Evolutionary conservation across 495 filamentous ascomycete species (phyloP).

Genomic region (Hamigera avellanea): DNA sequence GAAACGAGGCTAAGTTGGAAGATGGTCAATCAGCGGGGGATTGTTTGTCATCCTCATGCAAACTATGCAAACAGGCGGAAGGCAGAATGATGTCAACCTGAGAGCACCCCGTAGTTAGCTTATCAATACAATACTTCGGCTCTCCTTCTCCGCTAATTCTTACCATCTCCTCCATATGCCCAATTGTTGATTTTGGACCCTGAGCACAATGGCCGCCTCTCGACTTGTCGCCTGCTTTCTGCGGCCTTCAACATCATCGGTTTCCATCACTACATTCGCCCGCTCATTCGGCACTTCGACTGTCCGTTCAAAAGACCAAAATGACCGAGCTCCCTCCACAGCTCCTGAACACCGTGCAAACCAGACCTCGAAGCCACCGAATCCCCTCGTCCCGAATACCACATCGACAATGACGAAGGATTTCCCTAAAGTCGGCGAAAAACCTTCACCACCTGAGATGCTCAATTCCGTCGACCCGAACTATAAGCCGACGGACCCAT

Average conservation of each 20-base stretch:
- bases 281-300: constrained; percentile 27
- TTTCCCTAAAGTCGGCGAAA: constrained; percentile 45
- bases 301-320: constrained; percentile 20
- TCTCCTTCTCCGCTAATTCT: neutral
- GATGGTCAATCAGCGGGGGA: too few relatives aligned
- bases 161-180: too few relatives aligned
- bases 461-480: constrained; percentile 43
- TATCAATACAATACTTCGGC: constrained; percentile 3
- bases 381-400: constrained; percentile 51
- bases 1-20: too few relatives aligned
- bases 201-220: constrained; percentile 25
- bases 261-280: constrained; percentile 11
- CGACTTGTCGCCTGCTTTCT: constrained; percentile 21
- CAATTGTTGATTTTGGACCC: neutral
- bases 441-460: constrained; percentile 49
- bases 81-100: constrained; percentile 31
- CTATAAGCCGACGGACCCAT: constrained; percentile 46
- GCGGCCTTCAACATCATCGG: constrained; percentile 16
- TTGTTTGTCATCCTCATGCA: constrained; percentile 16
- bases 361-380: constrained; percentile 44
- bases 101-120: constrained; percentile 11
- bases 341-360: constrained; percentile 37
- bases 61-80: constrained; percentile 26
- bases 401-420: constrained; percentile 52
- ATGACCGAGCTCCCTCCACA: constrained; percentile 18